Conservation (phyloP, 2,329 filamentous ascomycete genomes). For the Calonectria honghensis region DNA sequence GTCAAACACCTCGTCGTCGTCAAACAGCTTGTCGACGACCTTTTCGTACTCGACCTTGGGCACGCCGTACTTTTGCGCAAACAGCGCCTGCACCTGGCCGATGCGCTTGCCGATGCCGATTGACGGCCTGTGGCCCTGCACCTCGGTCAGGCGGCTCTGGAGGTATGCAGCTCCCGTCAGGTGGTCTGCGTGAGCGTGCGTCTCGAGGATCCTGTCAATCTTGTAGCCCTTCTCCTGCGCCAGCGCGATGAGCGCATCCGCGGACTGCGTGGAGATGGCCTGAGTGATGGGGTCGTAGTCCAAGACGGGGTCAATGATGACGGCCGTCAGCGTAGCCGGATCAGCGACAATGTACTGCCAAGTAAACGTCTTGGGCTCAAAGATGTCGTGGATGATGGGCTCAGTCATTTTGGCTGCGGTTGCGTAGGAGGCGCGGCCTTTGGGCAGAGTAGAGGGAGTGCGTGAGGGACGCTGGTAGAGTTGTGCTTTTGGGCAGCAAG, state of each 20-base stretch:
- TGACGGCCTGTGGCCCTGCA: conserved; percentile 60
- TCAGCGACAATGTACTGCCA: conserved; percentile 79
- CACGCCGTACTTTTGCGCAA: conserved; percentile 70
- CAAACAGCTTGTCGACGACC: conserved; percentile 72
- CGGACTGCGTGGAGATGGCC: conserved; percentile 69
- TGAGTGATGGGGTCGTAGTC: conserved; percentile 69
- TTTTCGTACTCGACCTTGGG: conserved; percentile 62
- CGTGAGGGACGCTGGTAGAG: not conserved
- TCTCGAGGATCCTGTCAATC: conserved; percentile 75
- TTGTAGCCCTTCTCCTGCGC: conserved; percentile 67
- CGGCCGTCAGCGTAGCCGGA: conserved; percentile 66
- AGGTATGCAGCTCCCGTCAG: conserved; percentile 76
- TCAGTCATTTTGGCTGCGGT: conserved; percentile 28
- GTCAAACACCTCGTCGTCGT: conserved; percentile 71
- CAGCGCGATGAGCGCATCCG: conserved; percentile 70
- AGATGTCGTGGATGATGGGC: conserved; percentile 44
- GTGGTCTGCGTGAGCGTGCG: conserved; percentile 78
- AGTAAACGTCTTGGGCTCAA: conserved; percentile 64
- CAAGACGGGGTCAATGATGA: conserved; percentile 78
- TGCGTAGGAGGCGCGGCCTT: conserved; percentile 26
- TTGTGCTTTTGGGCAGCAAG: not conserved
- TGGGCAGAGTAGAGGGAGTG: not conserved
- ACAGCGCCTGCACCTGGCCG: conserved; percentile 68
- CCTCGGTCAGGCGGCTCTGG: conserved; percentile 63
- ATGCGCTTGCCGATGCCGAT: conserved; percentile 76